phyloP scores from a whole-genome alignment of 2,329 filamentous ascomycete species.

The Apiospora rasikravindrae region DNA sequence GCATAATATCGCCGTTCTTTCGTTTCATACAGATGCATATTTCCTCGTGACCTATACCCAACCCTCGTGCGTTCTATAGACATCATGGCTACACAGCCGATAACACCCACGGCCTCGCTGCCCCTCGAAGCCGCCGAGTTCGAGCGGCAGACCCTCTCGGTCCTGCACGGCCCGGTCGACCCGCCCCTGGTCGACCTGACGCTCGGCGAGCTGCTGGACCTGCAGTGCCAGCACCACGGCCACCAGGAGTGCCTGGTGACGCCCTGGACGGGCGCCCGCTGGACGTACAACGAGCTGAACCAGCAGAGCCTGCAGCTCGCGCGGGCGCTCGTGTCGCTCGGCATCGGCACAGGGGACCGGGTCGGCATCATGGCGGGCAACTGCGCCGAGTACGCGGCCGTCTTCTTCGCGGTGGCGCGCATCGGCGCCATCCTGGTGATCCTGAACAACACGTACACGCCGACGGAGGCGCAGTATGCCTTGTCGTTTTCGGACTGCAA shows the following conservation, averaged over 20 bases:
- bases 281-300: slow-evolving; percentile 72
- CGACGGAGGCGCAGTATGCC: slow-evolving; percentile 73
- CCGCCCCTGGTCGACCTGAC: slow-evolving; percentile 74
- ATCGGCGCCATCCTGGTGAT: slow-evolving; percentile 75
- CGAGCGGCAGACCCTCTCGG: slow-evolving; percentile 51
- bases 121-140: slow-evolving; percentile 24
- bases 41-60: background rate
- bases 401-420: slow-evolving; percentile 74
- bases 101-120: background rate
- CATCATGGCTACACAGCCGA: slow-evolving; percentile 12
- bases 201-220: slow-evolving; percentile 72
- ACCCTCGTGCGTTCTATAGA: background rate
- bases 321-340: slow-evolving; percentile 69
- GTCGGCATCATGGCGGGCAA: slow-evolving; percentile 80
- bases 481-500: slow-evolving; percentile 74
- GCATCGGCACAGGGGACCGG: slow-evolving; percentile 70
- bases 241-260: slow-evolving; percentile 73
- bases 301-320: slow-evolving; percentile 66
- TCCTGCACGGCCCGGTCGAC: slow-evolving; percentile 71
- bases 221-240: slow-evolving; percentile 71
- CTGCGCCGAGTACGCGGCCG: slow-evolving; percentile 79
- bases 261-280: slow-evolving; percentile 76
- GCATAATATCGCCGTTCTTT: background rate
- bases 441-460: slow-evolving; percentile 82
- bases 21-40: background rate